Evolutionary conservation across 345 rosid species (phyloP), one percentile per base, ranked within the genome.

Genomic region (Ceriops tagal): DNA sequence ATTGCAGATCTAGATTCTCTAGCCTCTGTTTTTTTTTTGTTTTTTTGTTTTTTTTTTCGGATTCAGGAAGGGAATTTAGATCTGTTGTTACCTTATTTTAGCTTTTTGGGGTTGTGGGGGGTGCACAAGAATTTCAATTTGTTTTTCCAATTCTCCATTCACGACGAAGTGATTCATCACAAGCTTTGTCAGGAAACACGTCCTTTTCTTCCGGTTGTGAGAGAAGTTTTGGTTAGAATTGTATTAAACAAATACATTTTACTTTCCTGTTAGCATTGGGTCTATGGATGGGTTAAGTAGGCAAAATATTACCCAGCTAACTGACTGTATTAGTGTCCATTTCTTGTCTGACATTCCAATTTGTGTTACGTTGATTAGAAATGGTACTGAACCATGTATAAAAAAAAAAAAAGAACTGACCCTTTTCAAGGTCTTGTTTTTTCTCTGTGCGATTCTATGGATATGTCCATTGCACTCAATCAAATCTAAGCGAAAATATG

Each of bases 241-340:
- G 31, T 20, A 28, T 51, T 59, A 11, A 11, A 39, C 46, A 39
- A 39, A 10, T 39, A 8, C 13, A 6, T 34, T 28, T 22, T 11
- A 39, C 16, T 1, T 21, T 27, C 58, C 24, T 46, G 27, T 27
- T n/a, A 46, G 43, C n/a, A 28, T 51, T 39, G 15, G 32, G 5
- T 31, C 58, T 3, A 19, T 31, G 62, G 76, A 61, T 78, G 35
- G 78, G 53, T 65, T 32, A 28, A 62, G 59, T 67, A 2, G 74
- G 59, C 70, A 77, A 65, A 46, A 1, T 34, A 51, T 30, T n/a
- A 26, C 34, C 9, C 22, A 24, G 53, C 52, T 15, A 37, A 61
- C 24, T 26, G 58, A 70, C 34, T 26, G 46, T 61, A 55, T 6
- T 59, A 65, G 39, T 37, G 26, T 58, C 61, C 24, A 19, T 71